phyloP scores from a whole-genome alignment of 805 yeast genomes.

The Zygosaccharomyces gambellarensis region DNA sequence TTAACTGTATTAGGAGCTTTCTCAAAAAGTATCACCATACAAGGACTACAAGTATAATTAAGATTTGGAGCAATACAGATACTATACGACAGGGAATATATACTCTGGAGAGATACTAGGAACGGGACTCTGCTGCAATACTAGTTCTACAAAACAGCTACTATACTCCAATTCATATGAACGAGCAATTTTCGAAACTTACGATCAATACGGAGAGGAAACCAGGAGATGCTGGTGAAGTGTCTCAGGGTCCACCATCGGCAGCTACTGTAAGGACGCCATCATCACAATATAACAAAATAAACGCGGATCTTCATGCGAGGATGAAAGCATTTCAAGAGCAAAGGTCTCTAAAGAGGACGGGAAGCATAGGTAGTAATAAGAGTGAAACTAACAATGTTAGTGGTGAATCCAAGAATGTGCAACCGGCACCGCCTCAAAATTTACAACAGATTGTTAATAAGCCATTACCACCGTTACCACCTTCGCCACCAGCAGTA shows the following conservation, averaged over 20 bases:
- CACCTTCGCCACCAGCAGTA: slow-evolving; percentile 18
- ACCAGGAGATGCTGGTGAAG: slow-evolving; percentile 1
- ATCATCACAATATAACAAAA: slow-evolving; percentile 33
- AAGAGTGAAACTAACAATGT: slow-evolving; percentile 15
- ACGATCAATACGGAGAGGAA: slow-evolving; percentile 12
- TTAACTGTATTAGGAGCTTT: too few relatives aligned
- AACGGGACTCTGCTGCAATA: neutral
- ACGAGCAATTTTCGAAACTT: slow-evolving; percentile 16
- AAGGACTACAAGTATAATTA: too few relatives aligned
- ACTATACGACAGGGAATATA: too few relatives aligned
- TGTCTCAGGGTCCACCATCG: slow-evolving; percentile 2
- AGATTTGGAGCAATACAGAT: too few relatives aligned
- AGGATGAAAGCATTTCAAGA: slow-evolving; percentile 83
- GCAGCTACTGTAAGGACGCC: slow-evolving; percentile 15
- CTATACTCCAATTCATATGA: slow-evolving; percentile 2
- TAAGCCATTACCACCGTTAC: slow-evolving; percentile 42
- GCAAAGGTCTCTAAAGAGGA: slow-evolving; percentile 51
- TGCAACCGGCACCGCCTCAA: slow-evolving; percentile 9
- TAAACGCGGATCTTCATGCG: slow-evolving; percentile 80
- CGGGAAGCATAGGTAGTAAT: slow-evolving; percentile 31
- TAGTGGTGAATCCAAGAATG: slow-evolving; percentile 10
- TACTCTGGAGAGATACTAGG: neutral
- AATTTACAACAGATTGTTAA: slow-evolving; percentile 32
- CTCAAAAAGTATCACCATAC: too few relatives aligned
- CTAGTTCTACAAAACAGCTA: neutral